phyloP scores from a whole-genome alignment of 352 stramenopile species.

The Globisporangium rhizosaccharum region DNA sequence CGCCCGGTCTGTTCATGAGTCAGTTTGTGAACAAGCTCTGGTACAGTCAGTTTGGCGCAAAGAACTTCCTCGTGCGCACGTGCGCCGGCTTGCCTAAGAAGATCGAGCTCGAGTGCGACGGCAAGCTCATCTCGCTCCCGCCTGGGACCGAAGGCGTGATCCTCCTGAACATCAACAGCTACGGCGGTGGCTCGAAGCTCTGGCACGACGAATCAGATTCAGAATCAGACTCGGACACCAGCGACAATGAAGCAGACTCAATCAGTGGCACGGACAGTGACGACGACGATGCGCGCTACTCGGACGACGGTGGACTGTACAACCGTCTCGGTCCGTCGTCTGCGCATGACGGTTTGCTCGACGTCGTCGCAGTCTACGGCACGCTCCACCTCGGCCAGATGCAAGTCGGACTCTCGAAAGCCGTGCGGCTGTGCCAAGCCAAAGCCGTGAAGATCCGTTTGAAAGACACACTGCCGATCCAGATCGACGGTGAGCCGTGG shows the following conservation, averaged over 20 bases:
- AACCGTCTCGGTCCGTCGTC: constrained; percentile 48
- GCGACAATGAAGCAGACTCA: neutral
- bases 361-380: constrained; percentile 92
- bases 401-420: constrained; percentile 83
- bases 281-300: constrained; percentile 26
- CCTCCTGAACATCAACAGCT: constrained; percentile 87
- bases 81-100: constrained; percentile 74
- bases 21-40: constrained; percentile 90
- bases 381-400: constrained; percentile 94
- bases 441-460: constrained; percentile 53
- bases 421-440: constrained; percentile 68
- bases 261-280: constrained; percentile 36
- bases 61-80: constrained; percentile 83
- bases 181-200: constrained; percentile 80
- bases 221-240: constrained; percentile 23
- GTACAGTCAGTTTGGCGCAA: constrained; percentile 86
- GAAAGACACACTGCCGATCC: constrained; percentile 70
- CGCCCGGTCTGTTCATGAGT: constrained; percentile 85
- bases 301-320: constrained; percentile 19
- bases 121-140: constrained; percentile 59
- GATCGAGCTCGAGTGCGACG: constrained; percentile 78
- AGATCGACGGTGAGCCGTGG: constrained; percentile 96
- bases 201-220: constrained; percentile 80
- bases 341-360: constrained; percentile 88
- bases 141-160: constrained; percentile 82